Evolutionary conservation across 352 stramenopile genomes (phyloP), one percentile per base, ranked within the genome.

Genomic region (Globisporangium nodosum): DNA sequence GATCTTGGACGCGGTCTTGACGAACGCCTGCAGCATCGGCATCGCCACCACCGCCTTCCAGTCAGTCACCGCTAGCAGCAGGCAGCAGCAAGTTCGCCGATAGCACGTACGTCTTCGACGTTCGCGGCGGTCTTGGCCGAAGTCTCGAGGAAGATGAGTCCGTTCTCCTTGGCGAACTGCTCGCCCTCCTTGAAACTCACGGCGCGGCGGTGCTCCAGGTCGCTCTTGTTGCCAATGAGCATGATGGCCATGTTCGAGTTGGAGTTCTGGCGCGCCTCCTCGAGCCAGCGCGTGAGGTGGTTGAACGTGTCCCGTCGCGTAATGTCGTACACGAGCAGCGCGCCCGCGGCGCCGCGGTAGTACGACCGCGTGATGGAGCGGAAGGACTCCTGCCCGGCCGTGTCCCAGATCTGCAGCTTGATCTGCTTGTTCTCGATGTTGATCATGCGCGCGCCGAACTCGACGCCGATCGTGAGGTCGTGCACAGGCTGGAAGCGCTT

Each of bases 201-300:
- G 15, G 94, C 94, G 31, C 97, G 87, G 57, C 85, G 85, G 70
- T 98, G 92, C 60, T 98, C 96, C 63, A 99, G 69, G 79, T 99
- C 97, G 67, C 88, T 97, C 74, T 99, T 99, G 76, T 99, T 99
- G 58, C 97, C 97, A 65, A 99, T 98, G 11, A 99, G 74, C 94
- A 99, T 98, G 71, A 99, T 99, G 43, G 97, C 92, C 97, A 99
- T 99, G 81, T 99, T 99, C 47, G 89, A 95, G 68, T 98, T 98
- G 52, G 90, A 97, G 76, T 99, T 98, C 74, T 99, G 94, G 18
- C 96, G 76, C 8, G 97, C 97, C 65, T 99, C 98, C 70, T 99
- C 96, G 12, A 99, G 80, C 98, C 98, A 99, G 46, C 96, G 71
- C 49, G 84, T 96, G 43, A 99, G 74, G 79, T 99, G 97, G 69